phyloP scores from a whole-genome alignment of 2,329 filamentous ascomycete species.

The Tolypocladium nubicola region DNA sequence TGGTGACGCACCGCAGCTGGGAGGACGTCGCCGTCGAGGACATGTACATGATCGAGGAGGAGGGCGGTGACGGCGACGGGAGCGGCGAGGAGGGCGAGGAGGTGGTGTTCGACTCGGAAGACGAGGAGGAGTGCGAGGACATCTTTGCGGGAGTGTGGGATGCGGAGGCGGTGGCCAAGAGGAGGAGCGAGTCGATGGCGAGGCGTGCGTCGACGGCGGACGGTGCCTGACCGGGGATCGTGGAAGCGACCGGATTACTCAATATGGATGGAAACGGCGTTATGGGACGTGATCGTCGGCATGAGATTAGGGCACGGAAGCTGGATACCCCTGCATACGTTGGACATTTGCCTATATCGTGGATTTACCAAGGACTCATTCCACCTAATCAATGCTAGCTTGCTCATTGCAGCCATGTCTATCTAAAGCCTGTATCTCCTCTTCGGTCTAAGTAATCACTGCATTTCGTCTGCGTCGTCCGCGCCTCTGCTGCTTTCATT shows the following conservation, averaged over 20 bases:
- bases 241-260: neutral
- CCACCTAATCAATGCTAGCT: neutral
- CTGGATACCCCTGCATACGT: neutral
- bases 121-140: constrained; percentile 58
- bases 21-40: constrained; percentile 20
- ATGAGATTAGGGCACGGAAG: neutral
- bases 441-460: neutral
- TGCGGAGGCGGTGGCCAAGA: constrained; percentile 35
- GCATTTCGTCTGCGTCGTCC: neutral
- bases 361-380: neutral
- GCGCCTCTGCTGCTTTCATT: neutral
- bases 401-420: neutral
- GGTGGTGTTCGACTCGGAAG: constrained; percentile 49
- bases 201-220: constrained; percentile 5
- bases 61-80: constrained; percentile 3
- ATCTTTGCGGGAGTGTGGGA: constrained; percentile 55
- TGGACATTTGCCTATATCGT: neutral
- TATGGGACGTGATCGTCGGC: neutral
- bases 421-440: neutral
- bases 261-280: neutral
- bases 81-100: constrained; percentile 11
- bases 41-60: constrained; percentile 1
- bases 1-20: constrained; percentile 43
- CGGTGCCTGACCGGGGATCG: neutral
- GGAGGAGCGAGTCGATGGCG: constrained; percentile 28